Evolutionary conservation across 495 filamentous ascomycete genomes (phyloP).

Genomic region (Aspergillus sclerotioniger): DNA sequence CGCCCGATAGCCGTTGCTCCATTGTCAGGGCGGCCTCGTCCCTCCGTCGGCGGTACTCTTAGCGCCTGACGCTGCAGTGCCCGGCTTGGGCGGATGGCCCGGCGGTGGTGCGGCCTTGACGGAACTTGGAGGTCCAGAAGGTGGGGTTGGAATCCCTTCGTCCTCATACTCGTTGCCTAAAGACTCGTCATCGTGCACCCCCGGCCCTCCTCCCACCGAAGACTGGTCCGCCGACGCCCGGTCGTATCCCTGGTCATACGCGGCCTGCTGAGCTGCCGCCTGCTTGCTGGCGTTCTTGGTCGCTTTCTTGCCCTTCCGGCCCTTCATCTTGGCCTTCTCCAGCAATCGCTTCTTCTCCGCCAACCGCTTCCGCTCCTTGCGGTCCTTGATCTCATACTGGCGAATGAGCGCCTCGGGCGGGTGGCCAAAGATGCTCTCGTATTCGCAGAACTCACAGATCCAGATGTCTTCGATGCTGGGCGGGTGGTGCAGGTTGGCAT

Average conservation of each 20-base stretch:
- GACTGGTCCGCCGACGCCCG: slow-evolving; percentile 45
- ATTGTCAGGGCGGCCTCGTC: slow-evolving; percentile 38
- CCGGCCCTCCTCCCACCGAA: slow-evolving; percentile 39
- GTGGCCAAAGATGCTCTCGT: slow-evolving; percentile 79
- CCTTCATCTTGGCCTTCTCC: slow-evolving; percentile 95
- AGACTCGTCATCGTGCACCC: slow-evolving; percentile 53
- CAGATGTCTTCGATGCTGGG: slow-evolving; percentile 75
- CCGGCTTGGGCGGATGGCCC: slow-evolving; percentile 26
- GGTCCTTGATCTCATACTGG: slow-evolving; percentile 92
- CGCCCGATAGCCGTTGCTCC: neutral
- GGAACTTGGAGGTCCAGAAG: slow-evolving; percentile 33
- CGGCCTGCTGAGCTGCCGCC: slow-evolving; percentile 31
- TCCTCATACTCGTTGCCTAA: slow-evolving; percentile 56
- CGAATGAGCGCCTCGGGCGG: slow-evolving; percentile 82
- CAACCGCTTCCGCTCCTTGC: slow-evolving; percentile 73
- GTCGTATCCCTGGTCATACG: slow-evolving; percentile 48
- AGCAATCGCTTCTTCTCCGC: slow-evolving; percentile 80
- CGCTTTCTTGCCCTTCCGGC: slow-evolving; percentile 75
- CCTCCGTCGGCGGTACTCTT: slow-evolving; percentile 31
- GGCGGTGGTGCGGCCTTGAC: slow-evolving; percentile 37
- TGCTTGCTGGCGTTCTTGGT: slow-evolving; percentile 64
- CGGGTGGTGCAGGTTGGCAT: slow-evolving; percentile 73
- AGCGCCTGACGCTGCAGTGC: slow-evolving; percentile 16
- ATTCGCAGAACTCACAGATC: slow-evolving; percentile 94
- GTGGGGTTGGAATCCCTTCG: slow-evolving; percentile 38